A percentile compares a stretch with the other conserved stretches of the same genome.
These are phyloP conservation scores for Alternaria alternata DNA, from an alignment of 2,329 filamentous ascomycete genomes.

Conservation along the genomic window DNA sequence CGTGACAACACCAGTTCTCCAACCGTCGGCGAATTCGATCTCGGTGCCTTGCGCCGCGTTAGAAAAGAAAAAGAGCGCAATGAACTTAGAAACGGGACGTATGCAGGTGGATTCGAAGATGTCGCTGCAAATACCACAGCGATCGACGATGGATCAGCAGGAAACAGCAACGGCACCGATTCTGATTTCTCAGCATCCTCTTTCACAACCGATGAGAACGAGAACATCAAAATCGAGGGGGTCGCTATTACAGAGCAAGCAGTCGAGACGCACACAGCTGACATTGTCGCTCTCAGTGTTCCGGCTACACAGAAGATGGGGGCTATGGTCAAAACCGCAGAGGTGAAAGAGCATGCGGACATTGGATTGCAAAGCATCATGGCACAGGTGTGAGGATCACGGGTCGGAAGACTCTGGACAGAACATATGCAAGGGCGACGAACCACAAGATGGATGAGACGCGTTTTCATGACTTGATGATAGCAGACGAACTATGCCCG, in stretches of 20 bases:
- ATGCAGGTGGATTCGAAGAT: constrained; percentile 25
- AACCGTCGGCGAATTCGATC: constrained; percentile 35
- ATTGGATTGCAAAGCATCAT: constrained; percentile 34
- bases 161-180: constrained; percentile 14
- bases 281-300: constrained; percentile 31
- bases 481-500: background rate
- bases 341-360: constrained; percentile 15
- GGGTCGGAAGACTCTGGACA: background rate
- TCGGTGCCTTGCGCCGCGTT: constrained; percentile 37
- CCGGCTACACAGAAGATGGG: constrained; percentile 7
- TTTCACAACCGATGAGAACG: constrained; percentile 40
- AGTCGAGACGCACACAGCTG: constrained; percentile 56
- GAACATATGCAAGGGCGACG: background rate
- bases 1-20: constrained; percentile 21
- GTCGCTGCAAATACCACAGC: background rate
- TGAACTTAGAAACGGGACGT: constrained; percentile 31
- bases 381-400: constrained; percentile 33
- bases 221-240: constrained; percentile 59
- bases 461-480: background rate
- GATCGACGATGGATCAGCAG: background rate
- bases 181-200: constrained; percentile 36
- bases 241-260: constrained; percentile 66
- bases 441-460: background rate
- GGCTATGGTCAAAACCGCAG: background rate
- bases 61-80: constrained; percentile 36